Conservation (phyloP, 2,329 filamentous ascomycete genomes). For the Pseudohalonectria lignicola region DNA sequence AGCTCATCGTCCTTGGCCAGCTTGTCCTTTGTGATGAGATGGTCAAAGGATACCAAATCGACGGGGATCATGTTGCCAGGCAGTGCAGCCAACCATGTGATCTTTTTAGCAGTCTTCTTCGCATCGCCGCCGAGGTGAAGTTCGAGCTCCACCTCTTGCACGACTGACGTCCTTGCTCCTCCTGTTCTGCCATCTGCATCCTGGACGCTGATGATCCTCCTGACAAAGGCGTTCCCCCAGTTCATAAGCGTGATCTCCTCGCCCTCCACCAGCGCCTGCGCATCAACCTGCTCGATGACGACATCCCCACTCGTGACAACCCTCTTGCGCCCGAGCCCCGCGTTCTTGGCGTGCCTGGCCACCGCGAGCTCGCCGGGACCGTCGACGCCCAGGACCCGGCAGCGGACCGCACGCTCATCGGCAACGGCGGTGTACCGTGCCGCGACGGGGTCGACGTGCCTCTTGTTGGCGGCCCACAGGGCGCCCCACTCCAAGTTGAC, state of each 20-base stretch:
- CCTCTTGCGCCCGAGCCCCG: conserved; percentile 73
- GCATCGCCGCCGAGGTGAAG: conserved; percentile 86
- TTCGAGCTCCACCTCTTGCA: conserved; percentile 53
- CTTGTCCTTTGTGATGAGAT: conserved; percentile 90
- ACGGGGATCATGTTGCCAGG: conserved; percentile 67
- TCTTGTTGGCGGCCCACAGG: conserved; percentile 67
- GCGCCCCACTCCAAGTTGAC: conserved; percentile 74
- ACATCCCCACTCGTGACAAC: conserved; percentile 67
- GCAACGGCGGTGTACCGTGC: conserved; percentile 65
- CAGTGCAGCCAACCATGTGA: conserved; percentile 78
- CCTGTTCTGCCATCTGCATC: too few relatives aligned
- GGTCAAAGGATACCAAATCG: conserved; percentile 89
- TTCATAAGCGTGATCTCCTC: conserved; percentile 96
- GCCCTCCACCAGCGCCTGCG: conserved; percentile 64
- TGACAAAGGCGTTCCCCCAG: conserved; percentile 84
- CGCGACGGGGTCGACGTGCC: conserved; percentile 67
- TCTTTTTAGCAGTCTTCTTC: conserved; percentile 91
- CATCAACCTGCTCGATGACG: conserved; percentile 78
- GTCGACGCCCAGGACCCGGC: conserved; percentile 52
- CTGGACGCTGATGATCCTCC: conserved; percentile 49
- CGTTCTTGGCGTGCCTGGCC: conserved; percentile 84
- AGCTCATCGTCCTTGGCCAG: conserved; percentile 78
- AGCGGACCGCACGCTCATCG: conserved; percentile 59
- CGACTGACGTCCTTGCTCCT: conserved; percentile 52
- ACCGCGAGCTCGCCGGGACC: conserved; percentile 49